Percentiles rank a stretch among this genome's conserved stretches.
phyloP scores from a whole-genome alignment of 202 grass and related monocot species.

The Sporobolus alterniflorus region DNA sequence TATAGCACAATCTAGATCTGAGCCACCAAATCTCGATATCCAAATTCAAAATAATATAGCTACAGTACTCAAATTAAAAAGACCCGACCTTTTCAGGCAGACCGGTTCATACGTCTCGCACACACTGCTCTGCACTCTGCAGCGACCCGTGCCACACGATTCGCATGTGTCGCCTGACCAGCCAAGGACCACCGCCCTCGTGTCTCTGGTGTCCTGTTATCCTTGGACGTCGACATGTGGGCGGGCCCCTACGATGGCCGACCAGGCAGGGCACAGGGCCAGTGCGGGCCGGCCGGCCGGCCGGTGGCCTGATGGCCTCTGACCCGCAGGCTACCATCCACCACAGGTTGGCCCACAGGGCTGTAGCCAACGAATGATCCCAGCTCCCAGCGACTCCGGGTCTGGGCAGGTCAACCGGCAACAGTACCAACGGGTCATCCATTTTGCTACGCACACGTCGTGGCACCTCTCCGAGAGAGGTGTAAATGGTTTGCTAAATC shows the following conservation, averaged over 20 bases:
- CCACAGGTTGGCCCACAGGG: neutral
- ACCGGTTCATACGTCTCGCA: neutral
- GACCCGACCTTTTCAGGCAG: too few species aligned
- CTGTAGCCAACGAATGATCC: conserved; percentile 12
- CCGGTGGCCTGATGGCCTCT: conserved; percentile 23
- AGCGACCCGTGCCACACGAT: neutral
- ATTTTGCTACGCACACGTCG: conserved; percentile 19
- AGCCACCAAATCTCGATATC: too few species aligned
- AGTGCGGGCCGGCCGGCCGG: conserved; percentile 7
- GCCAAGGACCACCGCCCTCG: neutral
- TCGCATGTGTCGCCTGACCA: conserved; percentile 28
- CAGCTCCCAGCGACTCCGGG: too few species aligned
- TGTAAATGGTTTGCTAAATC: neutral
- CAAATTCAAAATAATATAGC: too few species aligned
- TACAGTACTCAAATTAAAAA: too few species aligned
- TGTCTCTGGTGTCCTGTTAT: neutral
- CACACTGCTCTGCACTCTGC: neutral
- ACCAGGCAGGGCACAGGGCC: conserved; percentile 8
- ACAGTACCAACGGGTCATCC: neutral
- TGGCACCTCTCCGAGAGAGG: neutral
- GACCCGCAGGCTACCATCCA: conserved; percentile 61
- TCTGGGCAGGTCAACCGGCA: conserved; percentile 42
- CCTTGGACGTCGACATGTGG: conserved; percentile 19
- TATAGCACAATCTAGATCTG: too few species aligned
- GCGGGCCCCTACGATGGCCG: conserved; percentile 8